Evolutionary conservation across 805 yeast species (phyloP), one percentile per base, ranked within the genome.

Genomic region (Huiozyma sinensis): DNA sequence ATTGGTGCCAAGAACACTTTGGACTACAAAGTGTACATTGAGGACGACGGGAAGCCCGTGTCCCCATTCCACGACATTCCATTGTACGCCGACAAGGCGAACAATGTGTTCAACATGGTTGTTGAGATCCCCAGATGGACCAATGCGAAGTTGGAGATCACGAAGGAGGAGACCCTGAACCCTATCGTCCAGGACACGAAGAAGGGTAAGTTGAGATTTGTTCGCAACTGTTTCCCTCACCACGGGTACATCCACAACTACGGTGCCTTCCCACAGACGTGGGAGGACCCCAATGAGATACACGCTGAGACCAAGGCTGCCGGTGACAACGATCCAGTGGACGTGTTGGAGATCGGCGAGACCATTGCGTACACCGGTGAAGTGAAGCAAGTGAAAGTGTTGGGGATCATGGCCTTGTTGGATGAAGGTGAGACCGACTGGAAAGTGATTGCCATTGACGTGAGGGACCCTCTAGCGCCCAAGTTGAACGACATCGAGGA

Each of bases 121-220:
- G 97, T 92, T 51, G 98, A 92, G 71, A 88, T 92, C 54, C 98
- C 98, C 64, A 83, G 97, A 69, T 90, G 97, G 97, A 77, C 95
- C 61, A 92, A 92, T 65, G 97, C 97, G 53, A 92, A 92, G 74
- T 75, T 89, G 66, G 98, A 92, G 69, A 88, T 89, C 68, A 77
- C 83, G 66, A 89, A 88, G 71, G 95, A 84, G 58, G 70, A 70
- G 56, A 68, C 76, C 39, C 75, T 88, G 64, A 92, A 92, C 75
- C 98, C 98, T 59, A 92, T 92, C 57, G 73, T 85, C 50, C 98
- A 92, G 73, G 98, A 92, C 70, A 85, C 94, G 63, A 92, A 92
- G 75, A 90, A 92, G 76, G 97, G 97, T 55, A 83, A 87, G 68
- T 78, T 88, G 61, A 81, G 97, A 72, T 92, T 82, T 57, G 97